Conservation (phyloP, 257 asterid species). For the Verbascum thapsus region DNA sequence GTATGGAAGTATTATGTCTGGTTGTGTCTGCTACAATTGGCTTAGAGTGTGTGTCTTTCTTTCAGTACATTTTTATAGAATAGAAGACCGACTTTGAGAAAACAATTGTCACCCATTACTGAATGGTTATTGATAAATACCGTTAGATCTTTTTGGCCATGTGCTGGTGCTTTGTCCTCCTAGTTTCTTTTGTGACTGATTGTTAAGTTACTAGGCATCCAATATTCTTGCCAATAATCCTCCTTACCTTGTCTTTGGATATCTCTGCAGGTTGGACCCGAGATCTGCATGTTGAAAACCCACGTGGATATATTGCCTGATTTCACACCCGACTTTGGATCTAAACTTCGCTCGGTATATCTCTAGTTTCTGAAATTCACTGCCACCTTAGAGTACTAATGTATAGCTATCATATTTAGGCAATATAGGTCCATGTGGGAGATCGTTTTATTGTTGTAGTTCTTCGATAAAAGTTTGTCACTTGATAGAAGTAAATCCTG, state of each 20-base stretch:
- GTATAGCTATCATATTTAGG: conserved; percentile 7
- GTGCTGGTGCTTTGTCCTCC: not conserved
- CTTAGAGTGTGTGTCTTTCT: not conserved
- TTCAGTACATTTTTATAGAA: too few species aligned
- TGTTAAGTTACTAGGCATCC: conserved; percentile 7
- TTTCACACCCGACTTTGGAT: conserved; percentile 87
- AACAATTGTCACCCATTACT: too few species aligned
- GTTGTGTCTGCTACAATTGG: not conserved
- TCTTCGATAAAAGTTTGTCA: not conserved
- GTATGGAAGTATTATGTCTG: conserved; percentile 3
- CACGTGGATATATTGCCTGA: conserved; percentile 97
- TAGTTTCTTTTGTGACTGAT: conserved; percentile 10
- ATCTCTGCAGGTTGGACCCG: conserved; percentile 91
- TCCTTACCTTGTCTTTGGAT: conserved; percentile 25
- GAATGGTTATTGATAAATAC: too few species aligned
- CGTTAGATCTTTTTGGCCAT: not conserved
- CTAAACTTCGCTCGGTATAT: conserved; percentile 82
- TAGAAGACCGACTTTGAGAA: too few species aligned
- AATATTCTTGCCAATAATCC: conserved; percentile 21
- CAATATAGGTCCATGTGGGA: conserved; percentile 6
- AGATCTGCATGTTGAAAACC: conserved; percentile 95
- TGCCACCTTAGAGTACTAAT: conserved; percentile 21
- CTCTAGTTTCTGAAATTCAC: conserved; percentile 20
- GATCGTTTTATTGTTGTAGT: conserved; percentile 2
- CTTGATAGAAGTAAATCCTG: conserved; percentile 11